Evolutionary conservation across 495 filamentous ascomycete species (phyloP), one percentile per base, ranked within the genome.

Genomic region (Geoglossum glabrum): DNA sequence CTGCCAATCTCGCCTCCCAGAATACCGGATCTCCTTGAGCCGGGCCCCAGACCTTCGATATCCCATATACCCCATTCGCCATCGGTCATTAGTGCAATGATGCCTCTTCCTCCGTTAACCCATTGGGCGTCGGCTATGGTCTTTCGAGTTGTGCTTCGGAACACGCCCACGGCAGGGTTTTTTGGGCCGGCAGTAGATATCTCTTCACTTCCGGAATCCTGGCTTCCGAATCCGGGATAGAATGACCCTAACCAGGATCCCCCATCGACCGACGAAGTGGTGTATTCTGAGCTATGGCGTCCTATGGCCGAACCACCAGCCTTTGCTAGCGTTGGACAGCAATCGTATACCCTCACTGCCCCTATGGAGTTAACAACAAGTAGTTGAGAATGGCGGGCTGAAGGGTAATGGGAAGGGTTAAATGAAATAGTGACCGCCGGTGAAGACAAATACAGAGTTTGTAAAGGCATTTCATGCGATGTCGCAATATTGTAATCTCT

Each of bases 21-120:
- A 3, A 61, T 72, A 66, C 65, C 69, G 1, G 67, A 74, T 49
- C 75, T 72, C 7, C 67, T 71, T 59, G 64, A 71, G 65, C 66
- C 73, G 3, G 73, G 82, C 59, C 79, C 78, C 40, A 79, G 75
- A 0, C 83, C 81, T 63, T 87, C 81, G 31, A 90, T 73, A 69
- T 93, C 87, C 89, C 90, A 96, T 28, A 97, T 79, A 3, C 87
- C 90, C 90, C 90, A 97, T 71, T 93, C 84, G 0, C 88, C 90
- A 67, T 95, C 87, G 5, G 77, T 77, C 13, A 90, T 74, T 8
- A 97, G 74, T 4, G 80, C 77, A 61, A 95, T 71, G 38, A 95
- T 74, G 13, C 83, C 84, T 45, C 76, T 80, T 38, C 89, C 90
- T 46, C 81, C 79, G n/a, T 83, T 72, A 8, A 87, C 79, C 90